Percentiles rank a stretch among this genome's conserved stretches.
Conservation (phyloP, 208 protist genomes). For the Trypanosoma conorhini region DNA sequence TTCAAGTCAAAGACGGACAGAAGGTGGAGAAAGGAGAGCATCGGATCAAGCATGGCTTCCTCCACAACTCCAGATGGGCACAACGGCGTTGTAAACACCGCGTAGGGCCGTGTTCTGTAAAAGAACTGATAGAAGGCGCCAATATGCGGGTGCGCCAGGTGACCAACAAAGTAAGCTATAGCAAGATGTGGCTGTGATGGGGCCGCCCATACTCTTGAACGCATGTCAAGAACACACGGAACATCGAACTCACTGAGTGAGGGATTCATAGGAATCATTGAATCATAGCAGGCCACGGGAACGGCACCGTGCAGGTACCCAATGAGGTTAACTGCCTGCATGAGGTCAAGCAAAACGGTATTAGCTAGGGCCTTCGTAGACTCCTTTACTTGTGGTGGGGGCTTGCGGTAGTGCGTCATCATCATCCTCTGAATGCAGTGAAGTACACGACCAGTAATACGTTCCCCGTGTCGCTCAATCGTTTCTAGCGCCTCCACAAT, state of each 20-base stretch:
- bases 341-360: constrained; percentile 37
- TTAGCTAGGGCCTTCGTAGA: constrained; percentile 34
- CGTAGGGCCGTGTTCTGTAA: constrained; percentile 59
- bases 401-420: constrained; percentile 45
- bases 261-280: constrained; percentile 53
- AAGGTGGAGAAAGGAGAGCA: constrained; percentile 63
- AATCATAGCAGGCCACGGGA: constrained; percentile 38
- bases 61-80: constrained; percentile 31
- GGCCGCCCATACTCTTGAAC: constrained; percentile 45
- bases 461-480: constrained; percentile 65
- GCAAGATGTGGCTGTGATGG: constrained; percentile 52
- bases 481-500: constrained; percentile 68
- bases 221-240: constrained; percentile 46
- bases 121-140: constrained; percentile 75
- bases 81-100: constrained; percentile 55
- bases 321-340: constrained; percentile 51
- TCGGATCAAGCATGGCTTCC: constrained; percentile 59
- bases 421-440: constrained; percentile 48
- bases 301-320: constrained; percentile 62
- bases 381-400: constrained; percentile 31
- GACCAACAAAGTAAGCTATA: constrained; percentile 50
- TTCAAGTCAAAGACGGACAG: constrained; percentile 50
- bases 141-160: constrained; percentile 45
- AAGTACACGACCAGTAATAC: constrained; percentile 58
- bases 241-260: constrained; percentile 43